Evolutionary conservation across 768 basidiomycete genomes (phyloP), one percentile per base, ranked within the genome.

Genomic region (Boletus subcaerulescens): DNA sequence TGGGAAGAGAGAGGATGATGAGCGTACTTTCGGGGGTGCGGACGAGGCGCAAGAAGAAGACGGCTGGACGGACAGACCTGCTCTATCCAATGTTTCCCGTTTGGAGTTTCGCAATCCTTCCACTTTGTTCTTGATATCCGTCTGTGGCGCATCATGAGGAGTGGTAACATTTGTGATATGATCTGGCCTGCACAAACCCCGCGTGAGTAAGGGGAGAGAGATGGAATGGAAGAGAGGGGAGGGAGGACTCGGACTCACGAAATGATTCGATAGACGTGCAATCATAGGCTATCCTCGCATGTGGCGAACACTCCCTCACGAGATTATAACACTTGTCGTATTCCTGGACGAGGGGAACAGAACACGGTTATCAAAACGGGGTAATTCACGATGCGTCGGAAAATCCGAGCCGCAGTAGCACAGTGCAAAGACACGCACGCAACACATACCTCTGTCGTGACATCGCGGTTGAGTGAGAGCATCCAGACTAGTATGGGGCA

Each of bases 131-230:
- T 77, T 2, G 89, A 87, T 70, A 91, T 87, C 38, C 89, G 83
- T 52, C 89, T 77, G 68, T 91, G 89, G 15, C 89, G 75, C 89
- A 91, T 91, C 89, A 91, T 90, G 61, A 91, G 83, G 13, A 91
- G 74, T 0, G 89, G 89, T 11, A 91, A 73, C 76, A 91, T 85
- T 60, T 85, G 77, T 17, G 84, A 83, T 68, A 91, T 84, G 60
- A 87, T 73, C 64, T 81, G 80, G 20, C 88, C 89, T 91, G 69
- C 14, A 32, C 26, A 14, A 29, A 33, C 3, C 48, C 31, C 12
- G 1, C 10, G 4, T 53, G 17, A 61, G 43, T 10, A 5, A 38
- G 14, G 12, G 8, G 20, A 3, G 41, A 22, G 32, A 17, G 36
- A 38, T n/a, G 20, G 33, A 13, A n/a, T 11, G 26, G 26, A 15